Evolutionary conservation across 129 eudicot species (phyloP).

Genomic region (Escallonia rubra): DNA sequence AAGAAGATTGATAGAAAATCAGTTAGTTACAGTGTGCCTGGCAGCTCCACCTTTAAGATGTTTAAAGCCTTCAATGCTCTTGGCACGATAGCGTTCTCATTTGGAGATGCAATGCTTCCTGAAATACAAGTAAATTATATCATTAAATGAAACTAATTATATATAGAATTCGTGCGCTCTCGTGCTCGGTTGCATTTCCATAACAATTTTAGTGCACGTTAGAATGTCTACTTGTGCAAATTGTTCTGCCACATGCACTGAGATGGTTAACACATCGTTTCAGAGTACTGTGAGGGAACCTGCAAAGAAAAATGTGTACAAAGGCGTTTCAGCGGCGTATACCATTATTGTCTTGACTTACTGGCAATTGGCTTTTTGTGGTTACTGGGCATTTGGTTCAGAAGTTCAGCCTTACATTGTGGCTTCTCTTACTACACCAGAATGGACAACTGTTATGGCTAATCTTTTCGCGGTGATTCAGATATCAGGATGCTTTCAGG

Average conservation of each 20-base stretch:
- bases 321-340: conserved; percentile 56
- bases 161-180: not conserved
- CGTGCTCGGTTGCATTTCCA: not conserved
- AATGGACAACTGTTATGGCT: conserved; percentile 51
- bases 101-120: conserved; percentile 69
- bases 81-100: conserved; percentile 56
- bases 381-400: conserved; percentile 54
- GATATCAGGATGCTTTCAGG: conserved; percentile 57
- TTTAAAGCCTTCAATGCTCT: conserved; percentile 59
- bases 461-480: conserved; percentile 54
- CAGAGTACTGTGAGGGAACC: conserved; percentile 50
- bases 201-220: not conserved
- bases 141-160: not conserved
- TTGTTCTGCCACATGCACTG: not conserved
- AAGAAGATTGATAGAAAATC: conserved; percentile 41
- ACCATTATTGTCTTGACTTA: conserved; percentile 35
- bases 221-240: conserved; percentile 2
- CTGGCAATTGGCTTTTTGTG: conserved; percentile 49
- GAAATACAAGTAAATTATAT: conserved; percentile 44
- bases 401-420: conserved; percentile 46
- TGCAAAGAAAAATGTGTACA: conserved; percentile 47
- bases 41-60: conserved; percentile 41
- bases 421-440: conserved; percentile 42
- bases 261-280: not conserved
- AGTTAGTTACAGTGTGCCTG: conserved; percentile 35